Evolutionary conservation across 306 rosid genomes (phyloP), one percentile per base, ranked within the genome.

Genomic region (Crataegus laevigata): DNA sequence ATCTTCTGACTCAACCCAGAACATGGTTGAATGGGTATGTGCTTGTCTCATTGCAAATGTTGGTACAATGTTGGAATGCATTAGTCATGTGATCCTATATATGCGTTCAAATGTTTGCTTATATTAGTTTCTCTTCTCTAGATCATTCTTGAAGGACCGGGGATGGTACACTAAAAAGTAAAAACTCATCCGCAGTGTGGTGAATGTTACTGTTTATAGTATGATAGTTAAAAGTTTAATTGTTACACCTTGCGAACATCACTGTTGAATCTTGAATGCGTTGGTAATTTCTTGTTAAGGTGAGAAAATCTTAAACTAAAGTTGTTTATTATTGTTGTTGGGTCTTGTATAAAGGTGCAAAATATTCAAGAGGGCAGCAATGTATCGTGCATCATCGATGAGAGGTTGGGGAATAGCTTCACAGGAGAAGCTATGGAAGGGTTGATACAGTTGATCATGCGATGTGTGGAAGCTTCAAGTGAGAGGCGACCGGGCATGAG

Each of bases 401-500:
- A 70, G 36, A 87, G 91, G 81, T 70, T 93, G 88, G 90, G 83
- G 75, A 83, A 81, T 72, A 88, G 89, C 78, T 93, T 87, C 73
- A 93, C 98, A 36, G 85, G 78, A 24, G 97, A 91, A 86, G 94
- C 87, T 11, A 87, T 93, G 94, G 90, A 78, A 75, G 88, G 75
- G 12, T 77, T 88, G 73, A 85, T 93, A 55, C 38, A 65, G 84
- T 84, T 89, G 75, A 87, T 88, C 42, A 65, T 83, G 18, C 81
- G 80, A 78, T 91, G 97, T 36, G 42, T 87, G 38, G 85, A 86
- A 30, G 71, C 74, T 69, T 91, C 92, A 4, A 91, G 92, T 66
- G 98, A 93, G 82, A 82, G 96, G 61, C 77, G 97, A 74, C 96
- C 97, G 0, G 45, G 76, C 14, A 91, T 91, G 94, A 88, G 89